These are phyloP conservation scores for Isabelozyma gotoi DNA, from an alignment of 805 yeast species.

Conservation along the genomic window DNA sequence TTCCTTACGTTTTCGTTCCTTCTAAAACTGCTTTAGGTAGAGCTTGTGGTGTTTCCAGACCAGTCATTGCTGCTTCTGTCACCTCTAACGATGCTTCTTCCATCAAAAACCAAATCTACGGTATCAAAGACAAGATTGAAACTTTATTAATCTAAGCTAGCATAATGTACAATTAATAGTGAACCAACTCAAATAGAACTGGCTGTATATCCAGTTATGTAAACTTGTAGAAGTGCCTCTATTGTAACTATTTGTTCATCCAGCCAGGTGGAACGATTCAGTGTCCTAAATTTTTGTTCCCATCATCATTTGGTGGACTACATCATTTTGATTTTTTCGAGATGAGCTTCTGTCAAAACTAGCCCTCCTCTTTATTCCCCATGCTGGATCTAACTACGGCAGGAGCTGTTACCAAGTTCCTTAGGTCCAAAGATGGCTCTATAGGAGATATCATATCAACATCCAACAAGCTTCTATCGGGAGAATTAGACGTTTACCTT, in stretches of 20 bases:
- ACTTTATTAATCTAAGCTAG: conserved; percentile 76
- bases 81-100: conserved; percentile 98
- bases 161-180: not conserved
- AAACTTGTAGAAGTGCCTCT: no score
- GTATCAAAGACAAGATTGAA: conserved; percentile 98
- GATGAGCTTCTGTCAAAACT: not conserved
- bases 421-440: conserved; percentile 53
- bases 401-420: conserved; percentile 54
- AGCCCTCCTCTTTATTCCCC: not conserved
- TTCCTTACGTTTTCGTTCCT: conserved; percentile 98
- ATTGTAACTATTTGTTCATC: no score
- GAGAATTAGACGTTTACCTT: conserved; percentile 37
- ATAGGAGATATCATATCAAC: conserved; percentile 40
- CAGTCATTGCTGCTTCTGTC: conserved; percentile 97
- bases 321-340: conserved; percentile 1
- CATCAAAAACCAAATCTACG: conserved; percentile 94
- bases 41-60: conserved; percentile 99
- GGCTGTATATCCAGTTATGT: no score
- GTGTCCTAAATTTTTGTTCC: not conserved
- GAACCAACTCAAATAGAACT: no score
- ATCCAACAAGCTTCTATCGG: conserved; percentile 31
- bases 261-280: not conserved
- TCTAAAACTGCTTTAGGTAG: conserved; percentile 98
- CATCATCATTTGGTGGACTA: not conserved
- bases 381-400: conserved; percentile 16